Conservation (phyloP, 2,329 filamentous ascomycete species). For the Rosellinia necatrix region DNA sequence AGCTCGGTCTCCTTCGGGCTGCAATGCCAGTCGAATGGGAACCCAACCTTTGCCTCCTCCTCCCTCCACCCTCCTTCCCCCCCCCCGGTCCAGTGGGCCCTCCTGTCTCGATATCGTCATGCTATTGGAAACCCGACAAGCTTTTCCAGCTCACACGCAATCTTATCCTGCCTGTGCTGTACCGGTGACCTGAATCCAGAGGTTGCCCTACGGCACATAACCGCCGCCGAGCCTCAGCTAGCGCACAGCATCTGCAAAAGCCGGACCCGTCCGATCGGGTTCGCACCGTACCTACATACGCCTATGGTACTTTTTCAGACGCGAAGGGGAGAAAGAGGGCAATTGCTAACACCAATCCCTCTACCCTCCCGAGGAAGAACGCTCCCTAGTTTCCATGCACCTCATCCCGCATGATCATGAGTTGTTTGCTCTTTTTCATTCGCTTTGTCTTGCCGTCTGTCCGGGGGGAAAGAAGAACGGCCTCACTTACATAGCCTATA, state of each 20-base stretch:
- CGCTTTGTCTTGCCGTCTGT: background rate
- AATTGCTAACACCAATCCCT: no score
- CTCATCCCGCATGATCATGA: background rate
- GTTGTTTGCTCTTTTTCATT: background rate
- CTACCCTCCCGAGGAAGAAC: background rate
- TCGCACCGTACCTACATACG: constrained; percentile 8
- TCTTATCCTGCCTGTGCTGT: constrained; percentile 1
- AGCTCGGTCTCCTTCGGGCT: constrained; percentile 15
- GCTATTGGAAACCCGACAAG: constrained; percentile 1
- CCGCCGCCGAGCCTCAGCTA: constrained; percentile 13
- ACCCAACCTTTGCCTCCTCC: constrained; percentile 21
- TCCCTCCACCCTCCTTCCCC: background rate
- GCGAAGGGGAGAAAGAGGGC: no score
- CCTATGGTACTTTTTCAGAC: no score
- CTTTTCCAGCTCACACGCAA: constrained; percentile 12
- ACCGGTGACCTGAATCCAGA: background rate
- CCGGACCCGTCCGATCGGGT: constrained; percentile 16
- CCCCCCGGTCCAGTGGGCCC: background rate
- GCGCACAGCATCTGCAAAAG: constrained; percentile 17
- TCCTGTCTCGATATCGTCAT: background rate
- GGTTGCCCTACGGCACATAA: background rate
- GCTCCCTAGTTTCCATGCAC: background rate
- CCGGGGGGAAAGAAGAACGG: background rate
- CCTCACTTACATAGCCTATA: background rate
- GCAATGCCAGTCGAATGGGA: constrained; percentile 14